Evolutionary conservation across 768 basidiomycete genomes (phyloP).

Genomic region (Austroboletus festivus): DNA sequence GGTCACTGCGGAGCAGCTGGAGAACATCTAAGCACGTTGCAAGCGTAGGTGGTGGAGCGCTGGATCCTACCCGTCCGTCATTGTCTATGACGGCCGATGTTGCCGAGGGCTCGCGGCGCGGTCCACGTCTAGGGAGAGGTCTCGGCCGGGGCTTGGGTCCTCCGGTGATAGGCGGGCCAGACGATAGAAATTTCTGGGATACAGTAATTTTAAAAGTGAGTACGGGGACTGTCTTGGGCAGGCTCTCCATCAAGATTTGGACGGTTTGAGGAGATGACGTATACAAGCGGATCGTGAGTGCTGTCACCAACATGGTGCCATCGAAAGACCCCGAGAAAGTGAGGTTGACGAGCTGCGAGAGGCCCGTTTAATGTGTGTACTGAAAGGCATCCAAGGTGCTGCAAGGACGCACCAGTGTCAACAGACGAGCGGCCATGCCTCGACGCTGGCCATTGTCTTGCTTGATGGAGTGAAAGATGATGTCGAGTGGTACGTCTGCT

Average conservation of each 20-base stretch:
- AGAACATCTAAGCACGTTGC: constrained; percentile 28
- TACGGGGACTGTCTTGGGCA: constrained; percentile 34
- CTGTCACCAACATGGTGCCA: constrained; percentile 33
- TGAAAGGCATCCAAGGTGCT: not conserved
- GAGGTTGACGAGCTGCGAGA: constrained; percentile 41
- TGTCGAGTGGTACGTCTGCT: constrained; percentile 46
- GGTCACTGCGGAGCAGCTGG: constrained; percentile 19
- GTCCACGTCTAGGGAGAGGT: constrained; percentile 30
- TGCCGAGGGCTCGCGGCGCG: constrained; percentile 8
- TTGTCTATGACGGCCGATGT: constrained; percentile 5
- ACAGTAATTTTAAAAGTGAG: constrained; percentile 43
- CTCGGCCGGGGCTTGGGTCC: constrained; percentile 29
- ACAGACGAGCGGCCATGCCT: constrained; percentile 34
- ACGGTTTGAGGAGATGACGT: constrained; percentile 28
- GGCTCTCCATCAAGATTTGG: constrained; percentile 35
- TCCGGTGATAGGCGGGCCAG: constrained; percentile 13
- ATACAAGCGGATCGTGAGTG: constrained; percentile 36
- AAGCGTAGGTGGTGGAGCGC: constrained; percentile 24
- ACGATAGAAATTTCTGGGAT: constrained; percentile 40
- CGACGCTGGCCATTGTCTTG: constrained; percentile 32
- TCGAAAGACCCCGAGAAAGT: constrained; percentile 37
- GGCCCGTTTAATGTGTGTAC: not conserved
- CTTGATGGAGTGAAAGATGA: constrained; percentile 38
- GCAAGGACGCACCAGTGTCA: constrained; percentile 27
- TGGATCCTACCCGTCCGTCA: constrained; percentile 19